These are phyloP conservation scores for Noccaea bulbosa DNA, from an alignment of 345 rosid genomes.

Conservation along the genomic window DNA sequence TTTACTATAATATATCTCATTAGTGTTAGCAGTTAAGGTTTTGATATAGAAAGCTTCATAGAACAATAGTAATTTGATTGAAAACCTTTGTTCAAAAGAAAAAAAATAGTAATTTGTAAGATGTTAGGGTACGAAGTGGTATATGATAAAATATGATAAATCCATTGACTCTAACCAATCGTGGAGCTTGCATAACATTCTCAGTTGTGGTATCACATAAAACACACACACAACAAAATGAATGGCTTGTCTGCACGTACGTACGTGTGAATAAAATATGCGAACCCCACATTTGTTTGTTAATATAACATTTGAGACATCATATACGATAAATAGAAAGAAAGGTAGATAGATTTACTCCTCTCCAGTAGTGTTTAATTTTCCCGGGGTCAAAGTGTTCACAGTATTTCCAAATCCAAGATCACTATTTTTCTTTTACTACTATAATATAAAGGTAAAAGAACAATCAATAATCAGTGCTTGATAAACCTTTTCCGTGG, in stretches of 20 bases:
- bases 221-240: neutral
- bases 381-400: neutral
- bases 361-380: neutral
- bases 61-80: no score
- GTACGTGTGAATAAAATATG: conserved; percentile 20
- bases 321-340: neutral
- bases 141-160: neutral
- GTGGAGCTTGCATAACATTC: conserved; percentile 8
- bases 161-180: neutral
- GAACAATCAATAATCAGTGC: neutral
- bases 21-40: neutral
- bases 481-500: no score
- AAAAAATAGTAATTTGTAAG: neutral
- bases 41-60: conserved; percentile 2
- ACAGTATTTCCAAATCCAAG: neutral
- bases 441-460: no score
- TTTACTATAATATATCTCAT: no score
- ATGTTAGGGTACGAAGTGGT: neutral
- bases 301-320: neutral
- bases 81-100: no score
- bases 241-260: conserved; percentile 29
- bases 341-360: no score
- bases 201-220: neutral
- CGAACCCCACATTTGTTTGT: neutral
- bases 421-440: neutral